Conservation (phyloP, 352 stramenopile genomes). For the Sclerospora graminicola region DNA sequence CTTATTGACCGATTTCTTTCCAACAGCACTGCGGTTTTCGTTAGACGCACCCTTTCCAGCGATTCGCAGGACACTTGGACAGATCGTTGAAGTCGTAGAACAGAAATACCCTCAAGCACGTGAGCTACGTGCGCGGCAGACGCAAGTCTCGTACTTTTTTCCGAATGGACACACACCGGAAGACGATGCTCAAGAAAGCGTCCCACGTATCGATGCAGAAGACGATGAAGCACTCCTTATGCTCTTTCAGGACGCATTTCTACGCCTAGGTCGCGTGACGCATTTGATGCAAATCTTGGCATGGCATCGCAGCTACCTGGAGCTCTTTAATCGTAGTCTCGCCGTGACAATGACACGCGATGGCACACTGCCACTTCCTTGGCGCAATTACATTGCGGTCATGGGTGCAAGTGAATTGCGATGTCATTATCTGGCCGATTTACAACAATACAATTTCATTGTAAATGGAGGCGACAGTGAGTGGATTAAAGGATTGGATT, state of each 20-base stretch:
- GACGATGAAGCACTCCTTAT: slow-evolving; percentile 37
- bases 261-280: slow-evolving; percentile 59
- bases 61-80: slow-evolving; percentile 46
- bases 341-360: slow-evolving; percentile 65
- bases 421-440: slow-evolving; percentile 70
- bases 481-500: slow-evolving; percentile 81
- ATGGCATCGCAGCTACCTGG: slow-evolving; percentile 73
- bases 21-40: slow-evolving; percentile 49
- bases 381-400: slow-evolving; percentile 77
- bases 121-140: slow-evolving; percentile 20
- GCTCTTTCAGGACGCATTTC: slow-evolving; percentile 49
- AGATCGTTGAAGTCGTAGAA: slow-evolving; percentile 37
- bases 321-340: slow-evolving; percentile 54
- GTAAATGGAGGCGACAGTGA: slow-evolving; percentile 67
- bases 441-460: slow-evolving; percentile 80
- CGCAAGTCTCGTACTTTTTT: slow-evolving; percentile 66
- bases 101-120: slow-evolving; percentile 25
- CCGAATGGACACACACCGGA: slow-evolving; percentile 17
- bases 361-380: slow-evolving; percentile 67
- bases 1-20: slow-evolving; percentile 56
- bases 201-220: slow-evolving; percentile 16
- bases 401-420: slow-evolving; percentile 71
- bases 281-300: slow-evolving; percentile 68
- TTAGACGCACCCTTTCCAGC: slow-evolving; percentile 53
- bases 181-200: slow-evolving; percentile 15